A percentile compares a stretch with the other conserved stretches of the same genome.
Evolutionary conservation across 2,329 filamentous ascomycete species (phyloP).

Genomic region (Calonectria hongkongensis): DNA sequence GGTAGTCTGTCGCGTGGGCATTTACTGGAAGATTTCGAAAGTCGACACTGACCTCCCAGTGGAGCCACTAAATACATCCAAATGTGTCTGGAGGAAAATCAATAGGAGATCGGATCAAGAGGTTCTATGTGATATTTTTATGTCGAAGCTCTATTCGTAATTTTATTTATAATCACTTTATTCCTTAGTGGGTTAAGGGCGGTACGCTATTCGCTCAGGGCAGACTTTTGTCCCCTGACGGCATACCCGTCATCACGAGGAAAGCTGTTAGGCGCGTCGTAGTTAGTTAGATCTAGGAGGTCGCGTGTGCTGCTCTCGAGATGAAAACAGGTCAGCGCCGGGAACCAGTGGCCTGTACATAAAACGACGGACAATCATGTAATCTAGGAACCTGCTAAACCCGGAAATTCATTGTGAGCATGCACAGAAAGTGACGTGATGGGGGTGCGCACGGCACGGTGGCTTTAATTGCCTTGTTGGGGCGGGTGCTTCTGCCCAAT

Average conservation of each 20-base stretch:
- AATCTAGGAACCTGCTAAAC: slow-evolving; percentile 13
- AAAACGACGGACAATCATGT: slow-evolving; percentile 1
- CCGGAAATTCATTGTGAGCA: slow-evolving; percentile 1
- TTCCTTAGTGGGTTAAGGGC: no score
- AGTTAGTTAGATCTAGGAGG: neutral
- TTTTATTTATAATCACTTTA: no score
- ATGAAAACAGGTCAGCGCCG: neutral
- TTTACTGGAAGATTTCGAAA: neutral
- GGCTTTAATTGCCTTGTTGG: slow-evolving; percentile 37
- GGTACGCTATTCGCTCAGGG: no score
- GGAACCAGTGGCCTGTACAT: neutral
- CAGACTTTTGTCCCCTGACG: no score
- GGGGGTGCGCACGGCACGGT: slow-evolving; percentile 17
- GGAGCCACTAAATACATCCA: no score
- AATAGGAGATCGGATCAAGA: no score
- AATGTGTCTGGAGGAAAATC: no score
- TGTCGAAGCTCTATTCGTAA: no score
- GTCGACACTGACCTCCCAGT: no score
- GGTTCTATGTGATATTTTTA: no score
- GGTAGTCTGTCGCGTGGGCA: slow-evolving; percentile 34
- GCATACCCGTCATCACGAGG: neutral
- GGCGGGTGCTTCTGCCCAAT: slow-evolving; percentile 32
- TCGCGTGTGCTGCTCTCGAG: slow-evolving; percentile 13
- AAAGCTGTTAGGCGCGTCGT: slow-evolving; percentile 7
- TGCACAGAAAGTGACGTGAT: slow-evolving; percentile 36